Conservation (phyloP, 129 eudicot species). For the Glebionis coronaria region DNA sequence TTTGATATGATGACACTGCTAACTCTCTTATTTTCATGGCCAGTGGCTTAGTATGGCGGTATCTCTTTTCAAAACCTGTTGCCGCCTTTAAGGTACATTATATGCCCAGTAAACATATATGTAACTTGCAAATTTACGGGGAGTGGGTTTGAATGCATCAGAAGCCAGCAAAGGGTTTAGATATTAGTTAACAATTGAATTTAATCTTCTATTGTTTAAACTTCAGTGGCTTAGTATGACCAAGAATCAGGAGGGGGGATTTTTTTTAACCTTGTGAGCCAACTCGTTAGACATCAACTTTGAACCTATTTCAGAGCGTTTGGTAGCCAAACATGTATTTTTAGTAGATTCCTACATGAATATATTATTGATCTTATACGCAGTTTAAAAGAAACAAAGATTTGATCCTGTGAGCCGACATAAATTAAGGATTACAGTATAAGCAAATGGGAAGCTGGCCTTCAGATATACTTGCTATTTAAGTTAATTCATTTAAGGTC, state of each 20-base stretch:
- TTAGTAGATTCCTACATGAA: not conserved
- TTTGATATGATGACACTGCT: conserved; percentile 10
- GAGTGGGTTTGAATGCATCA: not conserved
- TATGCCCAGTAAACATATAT: not conserved
- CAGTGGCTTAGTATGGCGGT: conserved; percentile 89
- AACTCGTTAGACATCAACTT: no score
- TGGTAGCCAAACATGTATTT: not conserved
- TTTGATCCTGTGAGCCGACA: not conserved
- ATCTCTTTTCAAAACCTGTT: conserved; percentile 85
- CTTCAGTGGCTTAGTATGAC: no score
- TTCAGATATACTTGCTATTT: not conserved
- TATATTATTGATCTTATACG: not conserved
- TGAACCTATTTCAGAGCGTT: no score
- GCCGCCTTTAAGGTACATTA: conserved; percentile 82
- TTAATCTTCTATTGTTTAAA: not conserved
- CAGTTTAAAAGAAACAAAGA: not conserved
- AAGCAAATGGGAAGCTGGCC: not conserved
- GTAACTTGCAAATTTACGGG: not conserved
- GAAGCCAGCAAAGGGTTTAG: not conserved
- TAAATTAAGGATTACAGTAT: not conserved
- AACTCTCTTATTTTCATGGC: conserved; percentile 26
- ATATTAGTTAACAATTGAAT: no score
- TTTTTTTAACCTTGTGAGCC: no score
- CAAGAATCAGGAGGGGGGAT: no score
- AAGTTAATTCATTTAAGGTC: not conserved